Percentiles rank a stretch among this genome's conserved stretches.
phyloP scores from a whole-genome alignment of 106 monocot genomes.

The Acorus gramineus region DNA sequence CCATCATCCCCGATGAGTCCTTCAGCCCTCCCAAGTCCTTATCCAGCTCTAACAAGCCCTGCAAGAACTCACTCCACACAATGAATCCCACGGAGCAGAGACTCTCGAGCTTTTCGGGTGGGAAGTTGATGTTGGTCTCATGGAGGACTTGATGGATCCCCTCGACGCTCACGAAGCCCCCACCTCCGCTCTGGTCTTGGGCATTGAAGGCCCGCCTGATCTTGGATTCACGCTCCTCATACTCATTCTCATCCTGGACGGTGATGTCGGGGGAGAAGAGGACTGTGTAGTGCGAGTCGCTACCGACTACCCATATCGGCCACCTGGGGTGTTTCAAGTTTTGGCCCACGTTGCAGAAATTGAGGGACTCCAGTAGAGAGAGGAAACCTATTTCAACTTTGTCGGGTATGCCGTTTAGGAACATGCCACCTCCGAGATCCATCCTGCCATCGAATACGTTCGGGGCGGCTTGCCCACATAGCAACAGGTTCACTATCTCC shows the following conservation, averaged over 20 bases:
- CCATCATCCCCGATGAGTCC: conserved; percentile 49
- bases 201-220: conserved; percentile 66
- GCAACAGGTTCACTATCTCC: conserved; percentile 93
- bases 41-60: conserved; percentile 70
- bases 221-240: conserved; percentile 55
- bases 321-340: conserved; percentile 72
- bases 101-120: conserved; percentile 41
- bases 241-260: conserved; percentile 84
- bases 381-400: conserved; percentile 86
- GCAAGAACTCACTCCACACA: conserved; percentile 99
- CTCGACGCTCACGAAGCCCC: conserved; percentile 78
- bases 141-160: conserved; percentile 65
- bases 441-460: conserved; percentile 96
- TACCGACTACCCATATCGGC: conserved; percentile 98
- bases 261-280: conserved; percentile 66
- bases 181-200: conserved; percentile 92
- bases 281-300: conserved; percentile 95
- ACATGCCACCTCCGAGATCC: conserved; percentile 92
- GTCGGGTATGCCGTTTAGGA: conserved; percentile 66
- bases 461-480: conserved; percentile 82
- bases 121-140: conserved; percentile 51
- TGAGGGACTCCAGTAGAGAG: conserved; percentile 82
- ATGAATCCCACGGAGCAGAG: conserved; percentile 50
- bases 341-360: conserved; percentile 90
- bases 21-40: conserved; percentile 60